A percentile compares a stretch with the other conserved stretches of the same genome.
phyloP scores from a whole-genome alignment of 2,329 filamentous ascomycete species.

The Colletotrichum lentis region DNA sequence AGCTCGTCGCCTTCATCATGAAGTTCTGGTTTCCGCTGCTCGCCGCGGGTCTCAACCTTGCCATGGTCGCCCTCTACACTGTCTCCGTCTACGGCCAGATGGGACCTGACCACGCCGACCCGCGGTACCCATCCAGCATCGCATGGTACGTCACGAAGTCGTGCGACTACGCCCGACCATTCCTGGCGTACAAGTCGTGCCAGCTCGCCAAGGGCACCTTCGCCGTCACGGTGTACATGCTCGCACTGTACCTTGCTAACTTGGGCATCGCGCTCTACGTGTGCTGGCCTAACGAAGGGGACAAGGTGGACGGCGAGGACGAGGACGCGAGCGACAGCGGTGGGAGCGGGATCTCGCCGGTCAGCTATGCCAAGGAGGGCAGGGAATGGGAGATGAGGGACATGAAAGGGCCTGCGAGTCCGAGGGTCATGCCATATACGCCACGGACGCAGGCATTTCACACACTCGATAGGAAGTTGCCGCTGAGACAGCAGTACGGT shows the following conservation, averaged over 20 bases:
- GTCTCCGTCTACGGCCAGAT: slow-evolving; percentile 75
- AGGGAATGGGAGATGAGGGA: slow-evolving; percentile 67
- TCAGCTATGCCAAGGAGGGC: slow-evolving; percentile 48
- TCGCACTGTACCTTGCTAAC: slow-evolving; percentile 68
- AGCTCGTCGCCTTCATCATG: slow-evolving; percentile 74
- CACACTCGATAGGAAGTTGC: slow-evolving; percentile 66
- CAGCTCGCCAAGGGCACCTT: slow-evolving; percentile 73
- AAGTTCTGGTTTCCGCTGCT: slow-evolving; percentile 74
- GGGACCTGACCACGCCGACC: slow-evolving; percentile 75
- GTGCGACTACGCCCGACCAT: slow-evolving; percentile 67
- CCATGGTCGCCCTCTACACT: slow-evolving; percentile 68
- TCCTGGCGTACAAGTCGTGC: slow-evolving; percentile 66
- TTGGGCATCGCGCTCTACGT: slow-evolving; percentile 67
- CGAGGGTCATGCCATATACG: slow-evolving; percentile 61
- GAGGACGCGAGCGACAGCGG: slow-evolving; percentile 43
- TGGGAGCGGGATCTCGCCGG: slow-evolving; percentile 47
- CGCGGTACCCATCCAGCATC: slow-evolving; percentile 65
- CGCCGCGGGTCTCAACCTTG: slow-evolving; percentile 64
- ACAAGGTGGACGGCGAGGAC: slow-evolving; percentile 58
- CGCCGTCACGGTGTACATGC: slow-evolving; percentile 70
- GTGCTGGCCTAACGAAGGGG: slow-evolving; percentile 63
- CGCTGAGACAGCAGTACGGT: slow-evolving; percentile 53
- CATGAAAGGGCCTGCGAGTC: slow-evolving; percentile 52
- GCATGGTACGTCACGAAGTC: slow-evolving; percentile 80
- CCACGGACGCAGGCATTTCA: slow-evolving; percentile 74